phyloP scores from a whole-genome alignment of 208 protist genomes.

The Trypanosoma melophagium region DNA sequence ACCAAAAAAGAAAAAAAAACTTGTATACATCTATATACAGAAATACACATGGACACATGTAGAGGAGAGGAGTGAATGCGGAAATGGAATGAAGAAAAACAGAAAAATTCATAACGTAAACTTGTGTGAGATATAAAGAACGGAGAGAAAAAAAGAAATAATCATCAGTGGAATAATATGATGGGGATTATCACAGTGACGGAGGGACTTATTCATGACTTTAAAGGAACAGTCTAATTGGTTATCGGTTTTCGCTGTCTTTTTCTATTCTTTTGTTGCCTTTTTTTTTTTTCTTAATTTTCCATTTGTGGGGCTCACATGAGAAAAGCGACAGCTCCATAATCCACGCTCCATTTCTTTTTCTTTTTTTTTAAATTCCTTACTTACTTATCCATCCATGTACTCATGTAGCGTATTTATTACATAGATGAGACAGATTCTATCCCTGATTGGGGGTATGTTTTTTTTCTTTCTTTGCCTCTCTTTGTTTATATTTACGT shows the following conservation, averaged over 20 bases:
- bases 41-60: neutral
- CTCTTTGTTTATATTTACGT: too few relatives aligned
- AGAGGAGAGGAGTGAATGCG: neutral
- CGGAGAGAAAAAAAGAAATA: constrained; percentile 2
- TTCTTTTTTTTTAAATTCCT: too few relatives aligned
- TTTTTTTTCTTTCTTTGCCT: neutral
- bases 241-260: constrained; percentile 17
- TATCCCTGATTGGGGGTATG: too few relatives aligned
- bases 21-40: neutral
- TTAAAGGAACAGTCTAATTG: neutral
- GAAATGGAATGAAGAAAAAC: neutral
- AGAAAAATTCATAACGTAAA: neutral
- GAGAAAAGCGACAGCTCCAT: too few relatives aligned
- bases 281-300: constrained; percentile 13
- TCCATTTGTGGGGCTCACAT: neutral
- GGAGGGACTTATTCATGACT: neutral
- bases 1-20: constrained; percentile 1
- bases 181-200: neutral
- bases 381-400: neutral
- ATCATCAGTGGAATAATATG: neutral
- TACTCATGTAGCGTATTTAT: neutral
- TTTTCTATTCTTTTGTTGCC: constrained; percentile 2
- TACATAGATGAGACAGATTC: too few relatives aligned
- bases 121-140: neutral
- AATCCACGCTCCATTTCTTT: neutral